Evolutionary conservation across 306 rosid species (phyloP).

Genomic region (Cajanus cajan): DNA sequence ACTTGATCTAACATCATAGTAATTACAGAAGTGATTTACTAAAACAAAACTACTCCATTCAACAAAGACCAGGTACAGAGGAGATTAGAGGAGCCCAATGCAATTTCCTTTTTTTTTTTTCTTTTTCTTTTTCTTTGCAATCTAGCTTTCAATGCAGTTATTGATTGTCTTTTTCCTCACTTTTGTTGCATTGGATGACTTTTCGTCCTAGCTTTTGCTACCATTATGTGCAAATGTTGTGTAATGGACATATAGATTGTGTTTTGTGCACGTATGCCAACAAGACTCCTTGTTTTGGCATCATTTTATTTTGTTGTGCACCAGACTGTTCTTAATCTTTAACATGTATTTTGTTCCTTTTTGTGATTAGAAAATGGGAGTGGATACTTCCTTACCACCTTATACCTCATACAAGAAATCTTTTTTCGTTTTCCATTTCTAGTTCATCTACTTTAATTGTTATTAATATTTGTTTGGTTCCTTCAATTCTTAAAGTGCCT

Average conservation of each 20-base stretch:
- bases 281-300: background rate
- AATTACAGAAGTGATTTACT: no score
- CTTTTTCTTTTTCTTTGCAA: background rate
- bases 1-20: no score
- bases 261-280: background rate
- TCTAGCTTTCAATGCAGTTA: background rate
- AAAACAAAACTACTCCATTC: no score
- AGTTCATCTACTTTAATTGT: constrained; percentile 29
- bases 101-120: no score
- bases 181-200: background rate
- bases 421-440: background rate
- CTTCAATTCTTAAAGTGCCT: constrained; percentile 84
- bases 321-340: constrained; percentile 6
- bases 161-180: background rate
- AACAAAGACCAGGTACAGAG: no score
- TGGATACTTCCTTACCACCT: constrained; percentile 2
- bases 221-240: background rate
- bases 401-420: background rate
- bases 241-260: background rate
- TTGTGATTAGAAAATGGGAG: constrained; percentile 26
- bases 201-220: background rate
- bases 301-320: constrained; percentile 15
- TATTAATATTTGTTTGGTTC: constrained; percentile 43
- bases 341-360: constrained; percentile 10
- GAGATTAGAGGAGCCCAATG: no score